Percentiles rank a stretch among this genome's conserved stretches.
These are phyloP conservation scores for Komagataella pastoris DNA, from an alignment of 805 yeast genomes.

Conservation along the genomic window DNA sequence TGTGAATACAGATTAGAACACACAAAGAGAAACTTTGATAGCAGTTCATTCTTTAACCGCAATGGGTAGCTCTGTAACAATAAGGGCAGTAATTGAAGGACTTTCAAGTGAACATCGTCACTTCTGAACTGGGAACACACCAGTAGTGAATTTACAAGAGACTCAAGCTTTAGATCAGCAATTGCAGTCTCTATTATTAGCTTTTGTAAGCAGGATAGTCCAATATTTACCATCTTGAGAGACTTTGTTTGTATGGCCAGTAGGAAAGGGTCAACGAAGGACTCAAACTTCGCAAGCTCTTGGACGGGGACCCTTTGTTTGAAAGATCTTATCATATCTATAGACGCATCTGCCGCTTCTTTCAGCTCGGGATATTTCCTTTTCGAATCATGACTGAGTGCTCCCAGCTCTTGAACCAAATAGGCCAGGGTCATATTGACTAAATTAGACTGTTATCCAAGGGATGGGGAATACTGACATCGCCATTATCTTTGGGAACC, in stretches of 20 bases:
- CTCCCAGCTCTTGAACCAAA: conserved; percentile 32
- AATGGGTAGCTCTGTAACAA: conserved; percentile 51
- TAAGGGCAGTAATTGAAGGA: conserved; percentile 71
- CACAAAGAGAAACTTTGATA: conserved; percentile 48
- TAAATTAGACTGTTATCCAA: neutral
- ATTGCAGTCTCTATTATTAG: neutral
- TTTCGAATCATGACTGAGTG: conserved; percentile 54
- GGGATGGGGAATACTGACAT: neutral
- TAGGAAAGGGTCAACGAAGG: neutral
- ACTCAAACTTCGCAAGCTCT: neutral
- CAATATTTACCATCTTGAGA: neutral
- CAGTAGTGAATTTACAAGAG: neutral
- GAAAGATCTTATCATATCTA: conserved; percentile 24
- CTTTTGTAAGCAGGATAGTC: neutral
- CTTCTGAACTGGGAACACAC: neutral
- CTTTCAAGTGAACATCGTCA: conserved; percentile 73
- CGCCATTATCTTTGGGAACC: neutral
- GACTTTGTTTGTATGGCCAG: neutral
- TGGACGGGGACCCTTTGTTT: neutral
- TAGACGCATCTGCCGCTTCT: conserved; percentile 36
- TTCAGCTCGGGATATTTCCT: conserved; percentile 59
- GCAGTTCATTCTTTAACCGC: conserved; percentile 37
- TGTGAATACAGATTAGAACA: conserved; percentile 62
- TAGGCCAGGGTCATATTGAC: neutral
- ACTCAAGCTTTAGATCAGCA: neutral